Evolutionary conservation across 1,284 basidiomycete genomes (phyloP).

Genomic region (Stygiomarasmius scandens): DNA sequence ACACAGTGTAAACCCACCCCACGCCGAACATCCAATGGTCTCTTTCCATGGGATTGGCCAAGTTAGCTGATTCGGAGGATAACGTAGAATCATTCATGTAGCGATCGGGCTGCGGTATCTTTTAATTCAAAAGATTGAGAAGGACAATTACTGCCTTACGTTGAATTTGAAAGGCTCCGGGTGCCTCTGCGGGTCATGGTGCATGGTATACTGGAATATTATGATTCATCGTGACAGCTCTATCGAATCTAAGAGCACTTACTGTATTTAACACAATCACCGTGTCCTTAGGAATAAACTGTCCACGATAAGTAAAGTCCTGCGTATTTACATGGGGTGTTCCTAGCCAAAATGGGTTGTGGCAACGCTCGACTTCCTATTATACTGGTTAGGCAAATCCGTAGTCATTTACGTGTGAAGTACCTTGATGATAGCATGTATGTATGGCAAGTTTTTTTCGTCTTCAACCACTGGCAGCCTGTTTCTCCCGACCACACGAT

Average conservation of each 20-base stretch:
- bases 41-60: constrained; percentile 39
- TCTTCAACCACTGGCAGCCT: constrained; percentile 34
- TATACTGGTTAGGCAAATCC: constrained; percentile 16
- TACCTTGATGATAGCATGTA: constrained; percentile 39
- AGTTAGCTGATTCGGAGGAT: constrained; percentile 36
- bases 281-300: constrained; percentile 43
- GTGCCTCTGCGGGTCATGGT: constrained; percentile 40
- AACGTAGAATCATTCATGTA: constrained; percentile 31
- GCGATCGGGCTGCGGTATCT: constrained; percentile 32
- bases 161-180: constrained; percentile 30
- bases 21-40: constrained; percentile 49
- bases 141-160: background rate
- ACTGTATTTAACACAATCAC: constrained; percentile 38
- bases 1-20: constrained; percentile 24
- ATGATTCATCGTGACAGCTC: background rate
- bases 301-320: constrained; percentile 42
- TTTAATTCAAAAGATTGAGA: background rate
- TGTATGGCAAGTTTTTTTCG: constrained; percentile 35
- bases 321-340: constrained; percentile 40
- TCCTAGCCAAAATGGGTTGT: constrained; percentile 43
- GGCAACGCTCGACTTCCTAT: constrained; percentile 28
- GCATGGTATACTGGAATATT: constrained; percentile 31
- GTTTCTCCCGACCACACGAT: constrained; percentile 36
- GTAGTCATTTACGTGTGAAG: too few species aligned
- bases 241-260: background rate